Evolutionary conservation across 208 protist species (phyloP).

Genomic region (Trypanosoma melophagium): DNA sequence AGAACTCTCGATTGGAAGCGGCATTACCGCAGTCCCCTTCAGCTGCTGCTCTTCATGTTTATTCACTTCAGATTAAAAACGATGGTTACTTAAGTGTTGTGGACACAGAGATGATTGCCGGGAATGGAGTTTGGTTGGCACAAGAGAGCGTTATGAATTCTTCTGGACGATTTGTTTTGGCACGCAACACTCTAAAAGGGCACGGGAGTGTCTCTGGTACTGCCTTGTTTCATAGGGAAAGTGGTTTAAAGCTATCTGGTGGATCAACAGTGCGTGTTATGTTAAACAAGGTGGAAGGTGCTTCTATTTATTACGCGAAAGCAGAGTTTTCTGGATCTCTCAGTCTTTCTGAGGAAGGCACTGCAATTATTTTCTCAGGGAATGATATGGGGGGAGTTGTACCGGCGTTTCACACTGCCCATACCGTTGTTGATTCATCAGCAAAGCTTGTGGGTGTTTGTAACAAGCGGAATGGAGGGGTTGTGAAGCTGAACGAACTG

Average conservation of each 20-base stretch:
- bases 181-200: conserved; percentile 1
- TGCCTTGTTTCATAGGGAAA: not conserved
- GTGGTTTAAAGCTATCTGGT: not conserved
- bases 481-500: not conserved
- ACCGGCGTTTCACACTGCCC: not conserved
- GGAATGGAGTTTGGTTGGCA: not conserved
- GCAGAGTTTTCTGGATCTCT: too few relatives aligned
- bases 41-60: not conserved
- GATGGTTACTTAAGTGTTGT: not conserved
- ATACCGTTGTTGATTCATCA: not conserved
- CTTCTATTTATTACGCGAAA: not conserved
- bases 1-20: not conserved
- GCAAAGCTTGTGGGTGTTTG: not conserved
- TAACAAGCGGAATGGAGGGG: not conserved
- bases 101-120: conserved; percentile 6
- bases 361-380: not conserved
- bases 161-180: not conserved
- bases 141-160: not conserved
- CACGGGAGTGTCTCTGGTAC: not conserved
- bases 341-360: not conserved
- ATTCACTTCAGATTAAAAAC: not conserved
- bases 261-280: conserved; percentile 1
- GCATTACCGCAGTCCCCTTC: not conserved
- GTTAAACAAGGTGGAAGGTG: not conserved
- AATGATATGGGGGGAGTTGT: not conserved